Conservation (phyloP, 2,329 filamentous ascomycete genomes). For the Cladosporium sp. region DNA sequence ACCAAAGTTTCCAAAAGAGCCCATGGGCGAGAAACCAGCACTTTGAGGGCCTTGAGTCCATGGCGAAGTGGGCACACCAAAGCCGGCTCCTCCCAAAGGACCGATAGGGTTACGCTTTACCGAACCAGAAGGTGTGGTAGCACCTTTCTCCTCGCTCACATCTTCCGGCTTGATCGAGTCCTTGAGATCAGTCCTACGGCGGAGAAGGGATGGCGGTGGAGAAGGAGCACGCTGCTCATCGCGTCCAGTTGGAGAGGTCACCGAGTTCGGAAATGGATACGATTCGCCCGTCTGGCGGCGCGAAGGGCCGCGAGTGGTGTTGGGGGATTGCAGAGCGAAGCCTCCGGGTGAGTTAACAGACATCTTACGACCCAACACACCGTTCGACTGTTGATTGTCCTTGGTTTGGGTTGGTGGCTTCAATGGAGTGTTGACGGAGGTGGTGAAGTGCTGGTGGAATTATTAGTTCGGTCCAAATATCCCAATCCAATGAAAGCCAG, state of each 20-base stretch:
- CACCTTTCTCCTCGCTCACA: conserved; percentile 35
- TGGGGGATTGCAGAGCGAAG: conserved; percentile 70
- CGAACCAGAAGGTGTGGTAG: conserved; percentile 43
- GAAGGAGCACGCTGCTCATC: conserved; percentile 59
- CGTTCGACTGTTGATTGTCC: conserved; percentile 52
- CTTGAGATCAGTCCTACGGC: conserved; percentile 58
- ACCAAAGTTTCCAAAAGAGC: conserved; percentile 88
- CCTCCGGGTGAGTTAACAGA: conserved; percentile 63
- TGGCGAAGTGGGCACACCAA: conserved; percentile 48
- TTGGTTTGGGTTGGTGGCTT: conserved; percentile 74
- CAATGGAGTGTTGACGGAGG: conserved; percentile 87
- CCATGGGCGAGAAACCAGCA: conserved; percentile 66
- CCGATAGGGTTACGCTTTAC: conserved; percentile 54
- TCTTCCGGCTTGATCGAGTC: conserved; percentile 37
- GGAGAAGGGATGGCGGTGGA: conserved; percentile 56
- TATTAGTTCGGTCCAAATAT: conserved; percentile 34
- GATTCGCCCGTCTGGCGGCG: conserved; percentile 81
- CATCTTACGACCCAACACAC: conserved; percentile 63
- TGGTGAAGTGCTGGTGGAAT: conserved; percentile 58
- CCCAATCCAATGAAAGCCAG: not conserved
- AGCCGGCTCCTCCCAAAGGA: conserved; percentile 45
- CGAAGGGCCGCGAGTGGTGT: conserved; percentile 61
- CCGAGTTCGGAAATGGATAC: conserved; percentile 49
- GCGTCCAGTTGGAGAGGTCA: conserved; percentile 57
- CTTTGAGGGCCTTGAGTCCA: conserved; percentile 57